Base-by-base conservation (phyloP, 1,139 yeast genomes). In the Blastobotrys arbuscula region DNA sequence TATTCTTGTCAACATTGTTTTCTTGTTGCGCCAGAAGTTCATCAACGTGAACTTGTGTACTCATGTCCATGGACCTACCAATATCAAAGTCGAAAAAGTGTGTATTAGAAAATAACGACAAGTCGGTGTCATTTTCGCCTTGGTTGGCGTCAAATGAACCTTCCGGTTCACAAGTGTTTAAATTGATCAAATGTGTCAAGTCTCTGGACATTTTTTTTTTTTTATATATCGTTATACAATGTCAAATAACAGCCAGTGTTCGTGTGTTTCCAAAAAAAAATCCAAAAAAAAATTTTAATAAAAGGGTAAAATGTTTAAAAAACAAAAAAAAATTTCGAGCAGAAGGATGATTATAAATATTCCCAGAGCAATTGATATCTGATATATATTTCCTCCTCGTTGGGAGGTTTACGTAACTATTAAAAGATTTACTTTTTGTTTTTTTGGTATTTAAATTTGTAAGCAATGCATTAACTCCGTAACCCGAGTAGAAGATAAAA, bases 71-170 rank as follows among this genome's bases (percentile, higher is more conserved):
- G 40, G 70, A 59, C 45, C 71, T 59, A 42, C 74, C 75, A 58
- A 70, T 63, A 50, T 71, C 75, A 50, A 71, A 66, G 59, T 71
- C 74, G 55, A 70, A 71, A 56, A 71, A 71, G 47, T 69, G 68
- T 37, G 74, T 71, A 56, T 70, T 70, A 43, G 73, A 57, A 57
- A 71, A 71, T 45, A 71, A 62, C 40, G 68, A 60, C 48, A 71
- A 63, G 52, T 71, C 74, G 46, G 67, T 73, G 6, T 24, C 45
- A 36, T n/a, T 23, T 10, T 28, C 35, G 2, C 7, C 23, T 21
- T 40, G 19, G 23, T 15, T 40, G 18, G 39, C 18, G 13, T 36
- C 39, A 36, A 36, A 36, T 28, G 31, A 28, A 28, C n/a, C 31
- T 12, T 28, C 31, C n/a, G n/a, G n/a, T 5, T 35, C n/a, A 7